These are phyloP conservation scores for Metschnikowia noctiluminum DNA, from an alignment of 805 yeast genomes.

Conservation along the genomic window DNA sequence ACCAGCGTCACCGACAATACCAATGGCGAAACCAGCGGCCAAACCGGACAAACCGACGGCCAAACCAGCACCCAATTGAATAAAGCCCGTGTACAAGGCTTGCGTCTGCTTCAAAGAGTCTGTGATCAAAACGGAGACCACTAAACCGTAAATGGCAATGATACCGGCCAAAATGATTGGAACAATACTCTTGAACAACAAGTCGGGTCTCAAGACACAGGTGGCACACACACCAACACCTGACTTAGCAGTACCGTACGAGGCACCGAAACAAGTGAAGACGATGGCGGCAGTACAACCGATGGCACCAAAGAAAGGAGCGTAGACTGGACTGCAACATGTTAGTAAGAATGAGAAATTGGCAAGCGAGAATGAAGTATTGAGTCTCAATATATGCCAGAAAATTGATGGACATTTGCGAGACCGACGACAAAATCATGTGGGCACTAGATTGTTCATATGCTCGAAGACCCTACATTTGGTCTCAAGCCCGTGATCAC, in stretches of 20 bases:
- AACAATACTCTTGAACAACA: slow-evolving; percentile 86
- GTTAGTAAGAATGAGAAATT: slow-evolving; percentile 6
- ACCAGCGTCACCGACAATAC: slow-evolving; percentile 99
- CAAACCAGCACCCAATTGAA: slow-evolving; percentile 97
- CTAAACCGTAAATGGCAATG: slow-evolving; percentile 96
- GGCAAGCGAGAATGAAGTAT: neutral
- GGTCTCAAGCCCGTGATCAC: no score
- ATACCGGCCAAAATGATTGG: slow-evolving; percentile 99
- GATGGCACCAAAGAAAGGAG: slow-evolving; percentile 97
- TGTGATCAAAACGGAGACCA: slow-evolving; percentile 91
- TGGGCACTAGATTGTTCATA: no score
- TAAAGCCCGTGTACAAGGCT: slow-evolving; percentile 91
- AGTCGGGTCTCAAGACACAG: slow-evolving; percentile 95
- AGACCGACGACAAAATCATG: no score
- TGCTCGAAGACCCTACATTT: no score
- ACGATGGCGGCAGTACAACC: slow-evolving; percentile 99
- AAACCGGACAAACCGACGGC: slow-evolving; percentile 96
- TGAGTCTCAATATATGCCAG: no score
- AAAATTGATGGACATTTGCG: no score
- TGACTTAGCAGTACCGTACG: slow-evolving; percentile 98
- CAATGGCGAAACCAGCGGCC: slow-evolving; percentile 99
- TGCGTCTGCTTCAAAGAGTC: slow-evolving; percentile 85
- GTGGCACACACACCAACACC: slow-evolving; percentile 99
- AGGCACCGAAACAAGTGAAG: slow-evolving; percentile 98
- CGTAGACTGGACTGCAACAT: slow-evolving; percentile 27